Percentiles rank a stretch among this genome's conserved stretches.
Evolutionary conservation across 768 basidiomycete genomes (phyloP).

Genomic region (Mrakia frigida): DNA sequence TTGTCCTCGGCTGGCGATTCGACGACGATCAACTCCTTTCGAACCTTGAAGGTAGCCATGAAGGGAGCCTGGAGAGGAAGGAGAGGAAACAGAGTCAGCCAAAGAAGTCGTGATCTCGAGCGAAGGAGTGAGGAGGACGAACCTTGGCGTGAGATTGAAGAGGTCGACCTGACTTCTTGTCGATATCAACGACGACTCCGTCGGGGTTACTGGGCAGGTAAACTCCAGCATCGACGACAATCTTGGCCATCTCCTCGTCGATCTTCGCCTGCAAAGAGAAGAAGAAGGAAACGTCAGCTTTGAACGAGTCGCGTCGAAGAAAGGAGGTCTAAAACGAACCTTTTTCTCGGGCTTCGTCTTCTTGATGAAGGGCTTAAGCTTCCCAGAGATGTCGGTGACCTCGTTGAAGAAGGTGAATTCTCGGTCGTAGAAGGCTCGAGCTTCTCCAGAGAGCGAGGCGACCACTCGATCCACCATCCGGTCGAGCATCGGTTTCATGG

Average conservation of each 20-base stretch:
- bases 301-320: neutral
- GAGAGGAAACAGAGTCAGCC: neutral
- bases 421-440: conserved; percentile 80
- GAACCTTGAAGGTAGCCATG: conserved; percentile 99
- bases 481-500: conserved; percentile 95
- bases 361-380: conserved; percentile 93
- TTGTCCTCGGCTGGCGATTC: conserved; percentile 58
- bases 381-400: conserved; percentile 96
- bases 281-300: neutral
- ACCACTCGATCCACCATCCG: conserved; percentile 74
- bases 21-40: conserved; percentile 69
- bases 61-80: conserved; percentile 71
- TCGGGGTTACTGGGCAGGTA: conserved; percentile 97
- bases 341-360: conserved; percentile 95
- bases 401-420: conserved; percentile 95
- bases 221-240: conserved; percentile 85
- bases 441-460: conserved; percentile 77
- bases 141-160: conserved; percentile 98
- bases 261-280: conserved; percentile 71
- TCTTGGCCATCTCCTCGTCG: conserved; percentile 98
- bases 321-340: conserved; percentile 47
- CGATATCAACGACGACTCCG: conserved; percentile 91
- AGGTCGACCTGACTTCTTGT: conserved; percentile 91
- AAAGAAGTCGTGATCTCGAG: neutral
- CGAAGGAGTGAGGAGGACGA: conserved; percentile 19